Evolutionary conservation across 495 filamentous ascomycete species (phyloP).

Genomic region (Cudoniella acicularis): DNA sequence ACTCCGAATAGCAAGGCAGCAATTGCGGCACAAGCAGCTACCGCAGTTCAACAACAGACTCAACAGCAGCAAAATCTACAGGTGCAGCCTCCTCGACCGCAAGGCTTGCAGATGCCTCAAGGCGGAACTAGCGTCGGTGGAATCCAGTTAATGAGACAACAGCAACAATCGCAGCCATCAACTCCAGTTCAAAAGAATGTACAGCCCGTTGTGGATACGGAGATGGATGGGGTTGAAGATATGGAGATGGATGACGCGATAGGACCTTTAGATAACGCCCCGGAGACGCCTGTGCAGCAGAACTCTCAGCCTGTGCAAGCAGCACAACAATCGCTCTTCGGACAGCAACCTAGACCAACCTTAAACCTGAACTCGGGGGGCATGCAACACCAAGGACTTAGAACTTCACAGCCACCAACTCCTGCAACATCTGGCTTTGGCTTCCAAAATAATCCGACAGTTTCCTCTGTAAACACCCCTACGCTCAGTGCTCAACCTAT

Average conservation of each 20-base stretch:
- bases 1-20: conserved; percentile 51
- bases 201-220: conserved; percentile 44
- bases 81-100: conserved; percentile 25
- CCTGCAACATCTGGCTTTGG: conserved; percentile 69
- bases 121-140: conserved; percentile 30
- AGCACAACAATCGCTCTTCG: conserved; percentile 52
- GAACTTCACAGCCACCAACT: conserved; percentile 80
- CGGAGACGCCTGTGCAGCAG: conserved; percentile 43
- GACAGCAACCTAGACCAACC: conserved; percentile 69
- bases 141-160: conserved; percentile 39
- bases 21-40: conserved; percentile 45
- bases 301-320: conserved; percentile 37
- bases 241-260: conserved; percentile 95
- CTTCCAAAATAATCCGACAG: conserved; percentile 90
- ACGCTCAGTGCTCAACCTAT: conserved; percentile 60
- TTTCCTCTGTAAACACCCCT: conserved; percentile 96
- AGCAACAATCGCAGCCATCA: conserved; percentile 31
- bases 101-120: conserved; percentile 47
- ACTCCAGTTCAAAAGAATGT: conserved; percentile 27
- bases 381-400: conserved; percentile 75
- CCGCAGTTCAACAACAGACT: conserved; percentile 50
- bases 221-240: conserved; percentile 85
- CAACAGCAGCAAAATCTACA: conserved; percentile 44
- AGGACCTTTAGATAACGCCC: conserved; percentile 52
- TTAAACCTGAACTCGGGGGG: conserved; percentile 59